A percentile compares a stretch with the other conserved stretches of the same genome.
Conservation (phyloP, 345 rosid genomes). For the Clarkia xantiana region DNA sequence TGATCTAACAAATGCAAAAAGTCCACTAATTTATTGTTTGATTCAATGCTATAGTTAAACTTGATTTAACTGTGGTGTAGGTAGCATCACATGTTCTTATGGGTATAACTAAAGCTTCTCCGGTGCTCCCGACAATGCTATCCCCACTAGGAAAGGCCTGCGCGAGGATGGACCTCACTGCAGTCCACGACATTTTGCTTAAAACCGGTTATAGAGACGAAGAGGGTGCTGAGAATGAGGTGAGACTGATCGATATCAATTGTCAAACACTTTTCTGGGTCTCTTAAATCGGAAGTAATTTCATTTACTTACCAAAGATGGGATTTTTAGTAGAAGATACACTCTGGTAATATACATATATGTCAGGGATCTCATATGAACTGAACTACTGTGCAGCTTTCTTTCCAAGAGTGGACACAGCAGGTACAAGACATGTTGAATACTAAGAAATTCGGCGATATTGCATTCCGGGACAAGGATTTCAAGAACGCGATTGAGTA, state of each 20-base stretch:
- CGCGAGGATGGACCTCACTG: slow-evolving; percentile 67
- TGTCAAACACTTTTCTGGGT: too few species aligned
- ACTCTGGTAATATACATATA: too few species aligned
- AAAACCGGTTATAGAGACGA: slow-evolving; percentile 80
- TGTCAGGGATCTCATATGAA: too few species aligned
- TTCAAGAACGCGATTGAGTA: slow-evolving; percentile 79
- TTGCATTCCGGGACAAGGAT: slow-evolving; percentile 87
- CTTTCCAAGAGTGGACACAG: slow-evolving; percentile 97
- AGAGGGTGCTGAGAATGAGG: slow-evolving; percentile 81
- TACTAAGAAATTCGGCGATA: slow-evolving; percentile 80
- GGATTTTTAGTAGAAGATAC: too few species aligned
- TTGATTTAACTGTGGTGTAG: slow-evolving; percentile 10
- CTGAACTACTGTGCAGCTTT: slow-evolving; percentile 28
- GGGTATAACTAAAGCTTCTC: slow-evolving; percentile 42
- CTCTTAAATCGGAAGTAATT: too few species aligned
- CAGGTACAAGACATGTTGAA: slow-evolving; percentile 95
- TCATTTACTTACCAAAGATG: too few species aligned
- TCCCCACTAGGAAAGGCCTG: slow-evolving; percentile 63
- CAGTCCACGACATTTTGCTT: slow-evolving; percentile 63
- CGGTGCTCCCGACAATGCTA: slow-evolving; percentile 33
- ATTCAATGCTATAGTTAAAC: too few species aligned
- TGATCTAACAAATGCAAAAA: too few species aligned
- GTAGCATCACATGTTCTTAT: slow-evolving; percentile 50
- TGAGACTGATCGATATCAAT: slow-evolving; percentile 5
- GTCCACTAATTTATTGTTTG: too few species aligned